phyloP scores from a whole-genome alignment of 1,139 yeast species.

The Zygoascus sp. region DNA sequence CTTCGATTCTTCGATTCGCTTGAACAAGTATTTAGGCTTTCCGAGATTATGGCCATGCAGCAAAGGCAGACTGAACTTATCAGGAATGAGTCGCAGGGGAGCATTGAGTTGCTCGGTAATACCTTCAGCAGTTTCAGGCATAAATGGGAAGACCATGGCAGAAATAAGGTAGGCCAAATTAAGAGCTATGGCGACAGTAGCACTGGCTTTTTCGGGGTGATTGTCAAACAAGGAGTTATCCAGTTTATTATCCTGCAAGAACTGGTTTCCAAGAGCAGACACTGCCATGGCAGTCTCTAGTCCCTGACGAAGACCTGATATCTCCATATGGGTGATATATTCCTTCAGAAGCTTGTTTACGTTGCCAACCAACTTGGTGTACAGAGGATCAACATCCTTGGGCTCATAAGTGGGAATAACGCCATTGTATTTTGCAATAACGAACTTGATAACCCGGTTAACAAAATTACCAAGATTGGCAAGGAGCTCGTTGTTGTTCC shows the following conservation, averaged over 20 bases:
- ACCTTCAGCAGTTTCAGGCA: constrained; percentile 75
- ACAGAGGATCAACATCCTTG: constrained; percentile 43
- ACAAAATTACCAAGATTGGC: constrained; percentile 97
- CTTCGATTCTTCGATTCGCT: constrained; percentile 85
- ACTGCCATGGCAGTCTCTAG: constrained; percentile 87
- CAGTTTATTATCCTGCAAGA: constrained; percentile 90
- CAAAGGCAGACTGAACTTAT: constrained; percentile 63
- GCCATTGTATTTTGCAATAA: constrained; percentile 85
- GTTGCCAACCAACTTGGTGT: constrained; percentile 49
- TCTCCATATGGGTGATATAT: constrained; percentile 75
- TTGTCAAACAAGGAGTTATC: constrained; percentile 80
- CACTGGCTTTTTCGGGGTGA: constrained; percentile 77
- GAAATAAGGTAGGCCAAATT: constrained; percentile 81
- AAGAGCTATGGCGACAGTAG: constrained; percentile 87
- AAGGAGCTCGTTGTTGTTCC: constrained; percentile 86
- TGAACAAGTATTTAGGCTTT: constrained; percentile 85
- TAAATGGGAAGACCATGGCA: constrained; percentile 76
- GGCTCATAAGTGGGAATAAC: constrained; percentile 64
- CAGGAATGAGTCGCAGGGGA: constrained; percentile 74
- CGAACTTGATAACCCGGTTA: constrained; percentile 87
- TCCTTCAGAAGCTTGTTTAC: constrained; percentile 55
- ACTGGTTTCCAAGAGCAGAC: constrained; percentile 89
- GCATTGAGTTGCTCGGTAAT: constrained; percentile 79
- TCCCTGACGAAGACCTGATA: constrained; percentile 72
- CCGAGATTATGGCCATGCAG: constrained; percentile 83